phyloP scores from a whole-genome alignment of 371 early-diverging fungal genomes.

The Haplosporangium sp. region DNA sequence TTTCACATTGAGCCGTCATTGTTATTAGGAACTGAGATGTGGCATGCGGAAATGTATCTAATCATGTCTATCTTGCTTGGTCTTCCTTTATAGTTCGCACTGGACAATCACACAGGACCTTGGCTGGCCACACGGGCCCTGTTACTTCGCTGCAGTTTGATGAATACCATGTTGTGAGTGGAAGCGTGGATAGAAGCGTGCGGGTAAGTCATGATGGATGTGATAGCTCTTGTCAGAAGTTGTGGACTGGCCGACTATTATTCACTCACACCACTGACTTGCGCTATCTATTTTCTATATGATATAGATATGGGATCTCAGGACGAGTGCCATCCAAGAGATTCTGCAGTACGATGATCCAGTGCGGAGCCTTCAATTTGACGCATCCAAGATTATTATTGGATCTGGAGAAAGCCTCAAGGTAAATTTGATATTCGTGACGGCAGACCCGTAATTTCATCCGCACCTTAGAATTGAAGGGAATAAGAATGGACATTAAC shows the following conservation, averaged over 20 bases:
- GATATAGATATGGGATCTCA: constrained; percentile 84
- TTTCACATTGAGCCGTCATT: neutral
- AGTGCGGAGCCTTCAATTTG: constrained; percentile 72
- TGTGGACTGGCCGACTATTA: neutral
- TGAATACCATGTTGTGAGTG: constrained; percentile 80
- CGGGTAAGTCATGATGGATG: constrained; percentile 59
- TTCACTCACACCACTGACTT: neutral
- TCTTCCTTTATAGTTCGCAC: constrained; percentile 68
- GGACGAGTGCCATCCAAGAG: constrained; percentile 76
- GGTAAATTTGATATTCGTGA: constrained; percentile 53
- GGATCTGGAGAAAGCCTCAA: constrained; percentile 63
- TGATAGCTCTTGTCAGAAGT: too few species aligned
- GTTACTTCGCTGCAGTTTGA: constrained; percentile 85
- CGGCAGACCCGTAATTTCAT: neutral
- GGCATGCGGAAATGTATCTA: neutral
- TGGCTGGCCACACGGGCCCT: constrained; percentile 77
- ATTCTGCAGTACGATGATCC: constrained; percentile 64
- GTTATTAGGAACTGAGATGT: neutral
- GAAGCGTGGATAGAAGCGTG: constrained; percentile 82
- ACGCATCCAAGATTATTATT: constrained; percentile 63
- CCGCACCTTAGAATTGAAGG: neutral
- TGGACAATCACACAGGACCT: constrained; percentile 81
- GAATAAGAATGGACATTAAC: neutral
- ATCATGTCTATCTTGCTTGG: neutral
- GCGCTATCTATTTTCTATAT: neutral